Evolutionary conservation across 2,329 filamentous ascomycete genomes (phyloP).

Genomic region (Chrysoporthe deuterocubensis): DNA sequence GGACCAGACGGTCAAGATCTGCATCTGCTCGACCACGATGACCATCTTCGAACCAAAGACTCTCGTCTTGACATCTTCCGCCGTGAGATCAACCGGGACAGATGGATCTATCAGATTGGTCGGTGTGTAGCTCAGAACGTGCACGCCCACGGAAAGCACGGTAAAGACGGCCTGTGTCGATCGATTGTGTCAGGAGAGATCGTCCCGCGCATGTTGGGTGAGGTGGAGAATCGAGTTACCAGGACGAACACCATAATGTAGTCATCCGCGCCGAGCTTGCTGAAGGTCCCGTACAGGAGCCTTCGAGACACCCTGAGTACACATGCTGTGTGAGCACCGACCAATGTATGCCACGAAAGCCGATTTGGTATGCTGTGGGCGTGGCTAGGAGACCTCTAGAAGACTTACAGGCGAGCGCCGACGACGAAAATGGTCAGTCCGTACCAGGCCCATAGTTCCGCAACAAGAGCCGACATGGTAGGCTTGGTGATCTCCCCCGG

Average conservation of each 20-base stretch:
- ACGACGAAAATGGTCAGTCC: slow-evolving; percentile 45
- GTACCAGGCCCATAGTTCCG: slow-evolving; percentile 52
- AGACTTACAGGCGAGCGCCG: slow-evolving; percentile 44
- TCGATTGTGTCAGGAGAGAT: neutral
- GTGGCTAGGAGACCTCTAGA: neutral
- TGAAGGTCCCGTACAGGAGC: slow-evolving; percentile 48
- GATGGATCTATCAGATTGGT: slow-evolving; percentile 62
- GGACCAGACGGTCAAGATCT: slow-evolving; percentile 61
- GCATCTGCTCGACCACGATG: slow-evolving; percentile 64
- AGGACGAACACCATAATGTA: slow-evolving; percentile 58
- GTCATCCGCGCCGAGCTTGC: slow-evolving; percentile 58
- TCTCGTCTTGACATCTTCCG: slow-evolving; percentile 46
- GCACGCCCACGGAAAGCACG: neutral
- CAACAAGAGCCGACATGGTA: slow-evolving; percentile 38
- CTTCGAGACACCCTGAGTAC: slow-evolving; percentile 43
- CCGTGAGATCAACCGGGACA: slow-evolving; percentile 49
- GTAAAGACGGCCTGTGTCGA: neutral
- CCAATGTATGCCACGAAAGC: neutral
- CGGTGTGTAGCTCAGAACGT: slow-evolving; percentile 43
- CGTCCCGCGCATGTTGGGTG: neutral
- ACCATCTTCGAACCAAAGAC: slow-evolving; percentile 64
- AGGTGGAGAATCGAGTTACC: slow-evolving; percentile 39
- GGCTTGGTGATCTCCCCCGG: neutral
- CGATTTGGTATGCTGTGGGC: neutral
- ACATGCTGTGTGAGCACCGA: slow-evolving; percentile 13